phyloP scores from a whole-genome alignment of 441 rosid genomes.

The Daphne laureola region DNA sequence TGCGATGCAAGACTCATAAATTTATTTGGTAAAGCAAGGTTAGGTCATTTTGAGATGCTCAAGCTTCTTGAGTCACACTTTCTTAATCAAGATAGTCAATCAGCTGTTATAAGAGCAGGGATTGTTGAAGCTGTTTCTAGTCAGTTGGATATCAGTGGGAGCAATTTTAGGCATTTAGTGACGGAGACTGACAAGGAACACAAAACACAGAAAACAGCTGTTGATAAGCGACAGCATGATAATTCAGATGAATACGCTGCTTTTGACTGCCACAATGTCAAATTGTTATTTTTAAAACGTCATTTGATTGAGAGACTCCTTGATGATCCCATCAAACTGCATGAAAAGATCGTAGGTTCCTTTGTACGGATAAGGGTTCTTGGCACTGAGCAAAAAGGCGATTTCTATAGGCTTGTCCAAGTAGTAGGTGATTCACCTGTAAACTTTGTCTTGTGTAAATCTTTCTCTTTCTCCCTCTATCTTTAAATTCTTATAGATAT shows the following conservation, averaged over 20 bases:
- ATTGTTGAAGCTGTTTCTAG: constrained; percentile 29
- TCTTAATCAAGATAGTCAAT: constrained; percentile 41
- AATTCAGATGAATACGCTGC: constrained; percentile 75
- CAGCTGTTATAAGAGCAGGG: constrained; percentile 22
- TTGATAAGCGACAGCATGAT: constrained; percentile 34
- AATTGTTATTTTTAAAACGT: constrained; percentile 69
- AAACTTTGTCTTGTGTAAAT: constrained; percentile 6
- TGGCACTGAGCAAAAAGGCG: constrained; percentile 67
- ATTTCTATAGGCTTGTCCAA: constrained; percentile 80
- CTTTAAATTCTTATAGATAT: too few relatives aligned
- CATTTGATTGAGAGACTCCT: constrained; percentile 62
- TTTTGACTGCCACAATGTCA: constrained; percentile 79
- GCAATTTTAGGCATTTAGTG: constrained; percentile 23
- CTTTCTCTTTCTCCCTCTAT: too few relatives aligned
- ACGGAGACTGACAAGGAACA: constrained; percentile 39
- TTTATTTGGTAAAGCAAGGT: constrained; percentile 56
- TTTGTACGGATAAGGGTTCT: constrained; percentile 75
- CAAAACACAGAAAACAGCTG: constrained; percentile 45
- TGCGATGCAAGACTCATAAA: constrained; percentile 69
- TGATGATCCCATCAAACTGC: constrained; percentile 57
- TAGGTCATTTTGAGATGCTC: constrained; percentile 81
- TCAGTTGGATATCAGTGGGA: constrained; percentile 30
- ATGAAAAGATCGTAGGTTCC: constrained; percentile 81
- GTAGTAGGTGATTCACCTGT: constrained; percentile 62
- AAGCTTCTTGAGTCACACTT: constrained; percentile 84